Base-by-base conservation (phyloP, 192 early-diverging fungal genomes). In the Gonapodya prolifera region DNA sequence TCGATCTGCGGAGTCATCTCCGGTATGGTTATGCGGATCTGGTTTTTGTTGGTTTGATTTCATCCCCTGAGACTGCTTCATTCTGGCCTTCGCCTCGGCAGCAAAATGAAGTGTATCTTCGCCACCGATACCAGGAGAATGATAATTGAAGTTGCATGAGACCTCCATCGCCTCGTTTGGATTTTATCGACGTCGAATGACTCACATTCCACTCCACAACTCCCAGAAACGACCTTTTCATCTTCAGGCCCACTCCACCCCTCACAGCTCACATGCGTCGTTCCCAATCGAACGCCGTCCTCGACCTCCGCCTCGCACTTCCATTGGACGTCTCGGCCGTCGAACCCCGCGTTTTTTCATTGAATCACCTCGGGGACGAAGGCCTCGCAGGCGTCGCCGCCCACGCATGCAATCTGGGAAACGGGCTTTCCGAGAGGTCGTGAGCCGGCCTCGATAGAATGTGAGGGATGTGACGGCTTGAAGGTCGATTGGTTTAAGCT, bases 261-360 rank as follows among this genome's bases (percentile, higher is more conserved):
- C 80, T 86, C 85, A 75, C 83, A 86, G 32, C 79, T 79, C 28
- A 85, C 84, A 32, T 79, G 61, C 2, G 83, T 61, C 29, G 81
- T 75, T 30, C 85, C 85, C 36, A 86, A 86, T 32, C 78, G 69
- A 1, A 86, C 31, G 28, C 80, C 81, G 31, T 81, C 70, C 23
- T 82, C 82, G 0, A 86, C 34, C 70, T 86, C 80, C 0, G 82
- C 82, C n/a, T 80, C 70, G 34, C 85, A 86, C n/a, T 81, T 81
- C 85, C 85, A 86, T n/a, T 83, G 80, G 23, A 86, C 85, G 35
- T 86, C 83, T 29, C 34, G 75, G 29, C 85, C 85, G 28, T 86
- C 84, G 31, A 81, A 86, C 69, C 84, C 84, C 16, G 77, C 70
- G 69, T 85, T 85, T 0, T 13, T 70, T 35, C 83, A 86, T 35